Evolutionary conservation across 2,329 filamentous ascomycete species (phyloP), one percentile per base, ranked within the genome.

Genomic region (Aspergillus floridensis): DNA sequence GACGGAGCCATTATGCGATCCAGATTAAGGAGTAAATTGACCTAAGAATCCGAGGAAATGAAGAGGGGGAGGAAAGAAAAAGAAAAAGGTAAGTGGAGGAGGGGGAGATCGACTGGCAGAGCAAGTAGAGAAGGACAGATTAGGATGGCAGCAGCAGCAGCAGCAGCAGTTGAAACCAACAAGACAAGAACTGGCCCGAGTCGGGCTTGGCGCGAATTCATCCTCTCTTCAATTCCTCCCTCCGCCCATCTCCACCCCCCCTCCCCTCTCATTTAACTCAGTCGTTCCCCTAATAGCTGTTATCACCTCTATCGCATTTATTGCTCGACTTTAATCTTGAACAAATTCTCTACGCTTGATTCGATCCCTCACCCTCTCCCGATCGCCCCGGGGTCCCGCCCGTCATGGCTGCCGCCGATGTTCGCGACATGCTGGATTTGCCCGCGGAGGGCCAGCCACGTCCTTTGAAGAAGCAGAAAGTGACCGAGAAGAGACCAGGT

Each of bases 341-440:
- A 19, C n/a, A 16, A 3, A 16, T 19, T 16, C 19, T 19, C 38
- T 8, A 44, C 16, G 16, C 16, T 44, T 19, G 38, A 19, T 19
- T 44, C 6, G 38, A 19, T 44, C 19, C 21, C 4, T 19, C 24
- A 22, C n/a, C 19, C 41, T 21, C 8, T 0, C 12, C 19, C 38
- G n/a, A 16, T 26, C 8, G 19, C 22, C 22, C 29, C 41, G 24
- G 58, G 53, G 3, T 56, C 46, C 26, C 16, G 49, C 32, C 38
- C 44, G 46, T 47, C 49, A 49, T 57, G 88, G 83, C 88, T 62
- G 88, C 88, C 63, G 85, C 87, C 74, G 92, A 96, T 82, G 86
- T 96, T 68, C 91, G 90, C 79, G 92, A 96, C 75, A 91, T 96
- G 72, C 86, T 96, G 71, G 91, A 93, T 75, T 82, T 96, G 73